Conservation (phyloP, 352 stramenopile species). For the Thalassiosira exigua region DNA sequence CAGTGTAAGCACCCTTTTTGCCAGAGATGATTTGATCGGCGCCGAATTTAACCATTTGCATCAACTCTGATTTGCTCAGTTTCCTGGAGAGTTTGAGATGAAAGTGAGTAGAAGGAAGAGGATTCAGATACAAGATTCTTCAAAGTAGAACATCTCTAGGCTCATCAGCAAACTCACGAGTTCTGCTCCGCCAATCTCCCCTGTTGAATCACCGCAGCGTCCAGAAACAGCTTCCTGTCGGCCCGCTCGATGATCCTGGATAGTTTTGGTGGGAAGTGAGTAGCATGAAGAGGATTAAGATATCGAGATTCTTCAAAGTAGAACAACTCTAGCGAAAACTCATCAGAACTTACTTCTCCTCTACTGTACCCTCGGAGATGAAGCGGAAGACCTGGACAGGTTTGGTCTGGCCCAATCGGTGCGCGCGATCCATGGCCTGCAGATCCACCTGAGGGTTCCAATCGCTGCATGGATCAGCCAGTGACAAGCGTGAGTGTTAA, state of each 20-base stretch:
- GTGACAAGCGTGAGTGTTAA: too few species aligned
- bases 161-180: too few species aligned
- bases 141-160: too few species aligned
- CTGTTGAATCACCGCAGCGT: slow-evolving; percentile 90
- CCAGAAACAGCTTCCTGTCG: slow-evolving; percentile 91
- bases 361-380: slow-evolving; percentile 98
- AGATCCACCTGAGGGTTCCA: slow-evolving; percentile 98
- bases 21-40: slow-evolving; percentile 98
- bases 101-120: too few species aligned
- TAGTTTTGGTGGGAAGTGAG: too few species aligned
- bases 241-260: slow-evolving; percentile 96
- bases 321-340: too few species aligned
- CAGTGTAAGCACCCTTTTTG: slow-evolving; percentile 93
- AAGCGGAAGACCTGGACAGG: slow-evolving; percentile 97
- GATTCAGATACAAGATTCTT: too few species aligned
- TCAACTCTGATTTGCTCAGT: slow-evolving; percentile 94
- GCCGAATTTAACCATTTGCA: slow-evolving; percentile 97
- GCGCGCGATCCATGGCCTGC: slow-evolving; percentile 87
- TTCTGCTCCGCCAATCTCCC: slow-evolving; percentile 87
- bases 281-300: too few species aligned
- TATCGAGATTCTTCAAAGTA: too few species aligned
- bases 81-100: too few species aligned
- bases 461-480: slow-evolving; percentile 79
- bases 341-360: too few species aligned
- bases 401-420: slow-evolving; percentile 99